Conservation (phyloP, 2,329 filamentous ascomycete genomes). For the Pyricularia pennisetigena region DNA sequence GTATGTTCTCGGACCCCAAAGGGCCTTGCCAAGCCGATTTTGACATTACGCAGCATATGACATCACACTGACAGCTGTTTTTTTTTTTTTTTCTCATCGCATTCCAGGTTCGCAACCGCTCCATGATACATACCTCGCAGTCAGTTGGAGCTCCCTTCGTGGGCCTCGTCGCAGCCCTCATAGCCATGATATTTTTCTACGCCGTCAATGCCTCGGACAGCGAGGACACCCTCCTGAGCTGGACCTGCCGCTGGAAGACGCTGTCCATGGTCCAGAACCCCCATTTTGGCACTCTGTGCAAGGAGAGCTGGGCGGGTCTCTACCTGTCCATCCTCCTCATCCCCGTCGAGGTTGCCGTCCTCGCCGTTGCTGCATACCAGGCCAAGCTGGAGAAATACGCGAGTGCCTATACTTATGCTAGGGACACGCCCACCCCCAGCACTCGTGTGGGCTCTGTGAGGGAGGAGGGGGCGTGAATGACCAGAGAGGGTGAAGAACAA, state of each 20-base stretch:
- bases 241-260: conserved; percentile 50
- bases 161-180: conserved; percentile 34
- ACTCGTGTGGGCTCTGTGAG: conserved; percentile 6
- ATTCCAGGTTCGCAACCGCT: conserved; percentile 27
- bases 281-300: conserved; percentile 46
- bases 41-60: not conserved
- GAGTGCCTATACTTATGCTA: conserved; percentile 18
- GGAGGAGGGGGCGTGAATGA: not conserved
- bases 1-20: conserved; percentile 29
- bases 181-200: conserved; percentile 49
- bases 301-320: conserved; percentile 42
- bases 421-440: conserved; percentile 23
- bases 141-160: conserved; percentile 29
- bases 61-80: conserved; percentile 3
- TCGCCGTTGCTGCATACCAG: conserved; percentile 36
- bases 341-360: conserved; percentile 40
- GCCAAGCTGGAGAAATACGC: conserved; percentile 32
- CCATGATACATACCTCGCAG: conserved; percentile 22
- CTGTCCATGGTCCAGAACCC: conserved; percentile 42
- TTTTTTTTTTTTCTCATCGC: not conserved
- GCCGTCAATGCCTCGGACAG: conserved; percentile 40
- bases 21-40: not conserved
- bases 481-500: no score
- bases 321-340: conserved; percentile 46
- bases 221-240: conserved; percentile 47